Evolutionary conservation across 257 asterid species (phyloP).

Genomic region (Osmanthus fragrans): DNA sequence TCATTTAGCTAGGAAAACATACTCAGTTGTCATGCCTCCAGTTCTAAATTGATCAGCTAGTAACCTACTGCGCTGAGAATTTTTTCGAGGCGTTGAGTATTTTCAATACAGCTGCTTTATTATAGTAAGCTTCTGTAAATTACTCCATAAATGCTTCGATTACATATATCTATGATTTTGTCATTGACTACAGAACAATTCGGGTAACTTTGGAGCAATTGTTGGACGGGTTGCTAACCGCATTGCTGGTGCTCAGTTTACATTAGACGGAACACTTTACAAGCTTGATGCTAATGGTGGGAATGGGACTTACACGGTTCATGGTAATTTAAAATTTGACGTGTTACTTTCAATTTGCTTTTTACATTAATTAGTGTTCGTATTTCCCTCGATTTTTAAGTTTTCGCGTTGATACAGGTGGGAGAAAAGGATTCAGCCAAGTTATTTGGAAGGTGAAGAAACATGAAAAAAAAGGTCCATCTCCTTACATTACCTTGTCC

Average conservation of each 20-base stretch:
- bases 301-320: conserved; percentile 17
- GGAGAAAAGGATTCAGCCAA: conserved; percentile 12
- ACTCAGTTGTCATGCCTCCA: not conserved
- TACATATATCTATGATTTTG: not conserved
- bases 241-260: conserved; percentile 49
- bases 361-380: not conserved
- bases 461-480: not conserved
- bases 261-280: conserved; percentile 42
- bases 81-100: too few species aligned
- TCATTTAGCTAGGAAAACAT: not conserved
- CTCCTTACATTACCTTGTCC: conserved; percentile 15
- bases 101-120: not conserved
- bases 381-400: not conserved
- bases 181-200: conserved; percentile 19
- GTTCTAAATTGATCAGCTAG: too few species aligned
- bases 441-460: conserved; percentile 20
- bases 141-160: not conserved
- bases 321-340: conserved; percentile 17
- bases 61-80: too few species aligned
- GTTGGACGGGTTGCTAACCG: conserved; percentile 35
- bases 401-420: conserved; percentile 4
- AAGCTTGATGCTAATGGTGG: conserved; percentile 30
- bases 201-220: conserved; percentile 28
- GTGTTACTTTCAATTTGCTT: too few species aligned
- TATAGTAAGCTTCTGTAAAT: not conserved